Conservation (phyloP, 2,329 filamentous ascomycete genomes). For the Aspergillus proliferans region DNA sequence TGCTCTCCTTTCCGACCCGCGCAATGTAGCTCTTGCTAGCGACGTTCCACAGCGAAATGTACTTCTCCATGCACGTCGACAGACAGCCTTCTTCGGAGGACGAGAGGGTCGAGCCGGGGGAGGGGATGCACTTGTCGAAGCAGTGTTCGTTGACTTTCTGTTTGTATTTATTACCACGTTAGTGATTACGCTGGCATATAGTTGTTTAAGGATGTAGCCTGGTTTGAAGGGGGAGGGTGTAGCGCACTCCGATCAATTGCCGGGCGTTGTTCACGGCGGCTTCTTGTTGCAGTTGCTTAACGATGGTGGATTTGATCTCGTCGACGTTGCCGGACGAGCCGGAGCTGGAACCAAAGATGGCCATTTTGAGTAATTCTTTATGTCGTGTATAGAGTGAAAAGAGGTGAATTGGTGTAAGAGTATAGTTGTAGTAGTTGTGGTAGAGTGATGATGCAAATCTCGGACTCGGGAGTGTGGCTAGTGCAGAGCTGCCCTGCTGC, state of each 20-base stretch:
- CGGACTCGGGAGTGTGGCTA: slow-evolving; percentile 11
- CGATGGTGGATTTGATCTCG: slow-evolving; percentile 49
- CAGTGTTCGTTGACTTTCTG: slow-evolving; percentile 77
- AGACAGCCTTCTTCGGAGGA: slow-evolving; percentile 65
- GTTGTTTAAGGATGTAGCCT: background rate
- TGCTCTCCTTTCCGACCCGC: slow-evolving; percentile 52
- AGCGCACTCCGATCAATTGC: slow-evolving; percentile 61
- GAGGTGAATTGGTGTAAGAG: background rate
- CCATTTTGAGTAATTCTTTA: slow-evolving; percentile 22
- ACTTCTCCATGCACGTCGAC: slow-evolving; percentile 76
- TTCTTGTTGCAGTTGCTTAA: slow-evolving; percentile 60
- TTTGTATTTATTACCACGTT: background rate
- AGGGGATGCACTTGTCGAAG: slow-evolving; percentile 70
- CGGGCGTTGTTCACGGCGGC: slow-evolving; percentile 63
- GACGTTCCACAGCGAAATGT: slow-evolving; percentile 72
- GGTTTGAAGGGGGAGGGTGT: background rate
- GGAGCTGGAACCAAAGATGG: slow-evolving; percentile 32
- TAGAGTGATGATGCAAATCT: background rate
- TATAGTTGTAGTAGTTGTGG: slow-evolving; percentile 1
- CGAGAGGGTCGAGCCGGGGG: slow-evolving; percentile 60
- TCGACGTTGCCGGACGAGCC: slow-evolving; percentile 19
- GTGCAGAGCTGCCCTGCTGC: slow-evolving; percentile 4
- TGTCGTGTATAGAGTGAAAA: background rate
- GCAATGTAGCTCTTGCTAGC: slow-evolving; percentile 63
- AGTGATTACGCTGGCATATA: background rate